Conservation (phyloP, 202 grass and related monocot genomes). For the Tripidium arundinaceum region DNA sequence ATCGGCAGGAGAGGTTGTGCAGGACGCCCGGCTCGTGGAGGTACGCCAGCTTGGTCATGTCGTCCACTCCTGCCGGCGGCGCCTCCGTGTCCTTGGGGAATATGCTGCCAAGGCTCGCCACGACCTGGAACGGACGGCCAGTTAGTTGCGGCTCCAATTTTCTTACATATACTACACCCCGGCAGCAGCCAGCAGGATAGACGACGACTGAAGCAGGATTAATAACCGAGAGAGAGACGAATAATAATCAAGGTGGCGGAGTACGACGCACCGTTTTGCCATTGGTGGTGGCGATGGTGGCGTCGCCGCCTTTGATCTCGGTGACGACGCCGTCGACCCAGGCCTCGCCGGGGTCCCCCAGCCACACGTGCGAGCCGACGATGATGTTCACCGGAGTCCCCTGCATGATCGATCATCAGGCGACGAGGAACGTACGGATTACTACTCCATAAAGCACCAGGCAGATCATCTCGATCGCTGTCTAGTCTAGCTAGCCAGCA, state of each 20-base stretch:
- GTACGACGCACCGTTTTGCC: conserved; percentile 51
- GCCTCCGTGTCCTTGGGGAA: conserved; percentile 90
- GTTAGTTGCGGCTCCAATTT: neutral
- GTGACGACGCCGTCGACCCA: conserved; percentile 87
- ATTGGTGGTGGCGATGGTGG: conserved; percentile 54
- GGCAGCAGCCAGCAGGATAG: too few species aligned
- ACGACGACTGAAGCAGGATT: neutral
- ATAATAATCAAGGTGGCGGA: neutral
- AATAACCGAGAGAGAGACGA: neutral
- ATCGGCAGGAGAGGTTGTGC: conserved; percentile 64
- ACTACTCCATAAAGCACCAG: too few species aligned
- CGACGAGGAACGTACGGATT: too few species aligned
- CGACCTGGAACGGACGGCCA: conserved; percentile 34
- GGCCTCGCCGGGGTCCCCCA: conserved; percentile 59
- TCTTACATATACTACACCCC: too few species aligned
- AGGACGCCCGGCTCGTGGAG: conserved; percentile 93
- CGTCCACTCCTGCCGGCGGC: conserved; percentile 75
- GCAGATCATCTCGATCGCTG: too few species aligned
- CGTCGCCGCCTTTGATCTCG: conserved; percentile 57
- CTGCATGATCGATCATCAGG: conserved; percentile 30
- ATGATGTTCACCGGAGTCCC: conserved; percentile 90
- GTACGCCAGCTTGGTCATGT: conserved; percentile 99
- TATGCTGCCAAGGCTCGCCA: conserved; percentile 60
- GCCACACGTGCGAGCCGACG: conserved; percentile 86
- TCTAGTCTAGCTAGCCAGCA: neutral